Evolutionary conservation across 2,329 filamentous ascomycete species (phyloP).

Genomic region (Arthrobotrys pseudoclavata): DNA sequence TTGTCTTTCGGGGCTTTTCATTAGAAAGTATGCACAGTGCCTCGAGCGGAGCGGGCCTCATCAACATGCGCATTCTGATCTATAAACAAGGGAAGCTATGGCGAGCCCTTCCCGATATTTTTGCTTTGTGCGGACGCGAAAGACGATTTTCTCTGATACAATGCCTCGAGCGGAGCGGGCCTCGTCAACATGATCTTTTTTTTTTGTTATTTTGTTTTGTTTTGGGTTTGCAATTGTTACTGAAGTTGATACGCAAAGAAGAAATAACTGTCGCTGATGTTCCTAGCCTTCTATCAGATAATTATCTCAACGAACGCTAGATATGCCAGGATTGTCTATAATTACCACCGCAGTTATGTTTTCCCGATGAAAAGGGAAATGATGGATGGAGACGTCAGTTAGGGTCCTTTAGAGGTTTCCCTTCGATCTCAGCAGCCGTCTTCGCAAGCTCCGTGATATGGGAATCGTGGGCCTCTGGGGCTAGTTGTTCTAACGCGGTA

Average conservation of each 20-base stretch:
- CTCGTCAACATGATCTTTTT: constrained; percentile 57
- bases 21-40: constrained; percentile 61
- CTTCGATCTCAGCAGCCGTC: constrained; percentile 77
- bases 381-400: not conserved
- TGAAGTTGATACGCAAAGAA: constrained; percentile 59
- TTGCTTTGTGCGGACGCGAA: constrained; percentile 51
- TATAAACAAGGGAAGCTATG: constrained; percentile 61
- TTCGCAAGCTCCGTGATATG: constrained; percentile 86
- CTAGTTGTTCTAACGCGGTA: constrained; percentile 78
- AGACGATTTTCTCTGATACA: constrained; percentile 59
- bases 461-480: constrained; percentile 81
- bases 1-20: constrained; percentile 59
- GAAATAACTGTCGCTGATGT: constrained; percentile 57
- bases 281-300: constrained; percentile 48
- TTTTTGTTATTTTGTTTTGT: constrained; percentile 23
- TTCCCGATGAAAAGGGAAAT: not conserved
- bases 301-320: constrained; percentile 49
- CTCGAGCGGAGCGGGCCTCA: constrained; percentile 61
- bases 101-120: constrained; percentile 59
- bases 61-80: constrained; percentile 61
- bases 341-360: constrained; percentile 42
- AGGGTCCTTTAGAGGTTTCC: constrained; percentile 26
- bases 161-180: constrained; percentile 61
- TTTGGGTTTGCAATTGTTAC: constrained; percentile 35
- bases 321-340: constrained; percentile 53